Evolutionary conservation across 2,329 filamentous ascomycete species (phyloP).

Genomic region (Venturia nashicola): DNA sequence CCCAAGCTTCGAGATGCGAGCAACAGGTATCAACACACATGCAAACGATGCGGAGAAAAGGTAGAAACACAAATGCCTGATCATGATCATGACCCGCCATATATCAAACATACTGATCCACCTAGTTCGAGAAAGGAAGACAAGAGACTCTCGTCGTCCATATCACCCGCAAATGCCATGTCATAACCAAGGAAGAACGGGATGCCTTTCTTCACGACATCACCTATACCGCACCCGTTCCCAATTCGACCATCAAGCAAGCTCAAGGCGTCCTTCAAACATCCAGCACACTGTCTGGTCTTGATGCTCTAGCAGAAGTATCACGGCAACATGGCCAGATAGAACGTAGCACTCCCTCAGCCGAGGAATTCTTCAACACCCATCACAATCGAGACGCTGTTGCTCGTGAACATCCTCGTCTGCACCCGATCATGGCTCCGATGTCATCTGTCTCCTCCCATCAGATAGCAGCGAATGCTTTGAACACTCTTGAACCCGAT

Average conservation of each 20-base stretch:
- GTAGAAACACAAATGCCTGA: slow-evolving; percentile 14
- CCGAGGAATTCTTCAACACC: background rate
- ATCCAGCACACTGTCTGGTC: slow-evolving; percentile 53
- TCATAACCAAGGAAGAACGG: slow-evolving; percentile 55
- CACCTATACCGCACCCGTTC: background rate
- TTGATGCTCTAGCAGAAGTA: slow-evolving; percentile 80
- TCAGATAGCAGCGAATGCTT: slow-evolving; percentile 1
- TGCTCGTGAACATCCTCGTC: background rate
- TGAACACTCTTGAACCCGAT: background rate
- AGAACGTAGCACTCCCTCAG: slow-evolving; percentile 36
- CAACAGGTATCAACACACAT: slow-evolving; percentile 85
- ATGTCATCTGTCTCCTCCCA: background rate
- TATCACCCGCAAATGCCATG: slow-evolving; percentile 76
- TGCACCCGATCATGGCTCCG: background rate
- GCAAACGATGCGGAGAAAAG: slow-evolving; percentile 75
- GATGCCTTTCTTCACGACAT: slow-evolving; percentile 7
- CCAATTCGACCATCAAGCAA: slow-evolving; percentile 11
- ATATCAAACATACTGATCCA: background rate
- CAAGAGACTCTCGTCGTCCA: slow-evolving; percentile 73
- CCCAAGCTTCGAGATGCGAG: slow-evolving; percentile 78
- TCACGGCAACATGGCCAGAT: slow-evolving; percentile 62
- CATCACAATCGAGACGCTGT: background rate
- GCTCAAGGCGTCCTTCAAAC: slow-evolving; percentile 8
- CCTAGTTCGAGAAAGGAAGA: slow-evolving; percentile 69
- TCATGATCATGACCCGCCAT: background rate